phyloP scores from a whole-genome alignment of 768 basidiomycete species.

The Pholiota conissans region DNA sequence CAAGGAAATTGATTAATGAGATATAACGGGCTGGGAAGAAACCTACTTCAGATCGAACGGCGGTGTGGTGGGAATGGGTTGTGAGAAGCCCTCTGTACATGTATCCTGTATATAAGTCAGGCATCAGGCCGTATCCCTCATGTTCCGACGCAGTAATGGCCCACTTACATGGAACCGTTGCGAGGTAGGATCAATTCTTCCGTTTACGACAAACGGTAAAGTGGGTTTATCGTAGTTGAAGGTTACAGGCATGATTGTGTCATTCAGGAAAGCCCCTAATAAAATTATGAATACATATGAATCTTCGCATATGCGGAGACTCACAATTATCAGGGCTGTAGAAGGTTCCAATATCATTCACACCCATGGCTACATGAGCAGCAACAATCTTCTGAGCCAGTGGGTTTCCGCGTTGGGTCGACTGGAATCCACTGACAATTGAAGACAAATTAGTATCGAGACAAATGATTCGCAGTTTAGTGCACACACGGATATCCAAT shows the following conservation, averaged over 20 bases:
- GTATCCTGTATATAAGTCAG: slow-evolving; percentile 33
- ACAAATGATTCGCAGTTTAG: no score
- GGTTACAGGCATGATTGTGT: slow-evolving; percentile 34
- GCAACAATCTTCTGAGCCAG: slow-evolving; percentile 61
- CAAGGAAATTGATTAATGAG: no score
- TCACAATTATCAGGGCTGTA: slow-evolving; percentile 56
- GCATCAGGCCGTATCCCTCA: no score
- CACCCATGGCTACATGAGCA: slow-evolving; percentile 45
- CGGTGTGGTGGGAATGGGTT: slow-evolving; percentile 42
- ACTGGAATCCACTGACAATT: slow-evolving; percentile 52
- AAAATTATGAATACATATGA: no score
- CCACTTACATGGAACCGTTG: slow-evolving; percentile 47
- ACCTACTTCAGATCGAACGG: slow-evolving; percentile 43
- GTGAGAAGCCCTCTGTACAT: slow-evolving; percentile 37
- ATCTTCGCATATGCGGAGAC: no score
- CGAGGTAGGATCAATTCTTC: slow-evolving; percentile 41
- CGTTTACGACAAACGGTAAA: slow-evolving; percentile 43
- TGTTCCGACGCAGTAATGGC: background rate
- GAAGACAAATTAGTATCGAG: background rate
- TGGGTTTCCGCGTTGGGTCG: slow-evolving; percentile 51
- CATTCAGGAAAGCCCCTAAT: slow-evolving; percentile 49
- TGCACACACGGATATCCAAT: slow-evolving; percentile 55
- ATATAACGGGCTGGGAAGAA: no score
- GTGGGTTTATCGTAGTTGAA: slow-evolving; percentile 48
- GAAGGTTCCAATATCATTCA: slow-evolving; percentile 35